Evolutionary conservation across 148 eudicot genomes (phyloP).

Genomic region (Fagopyrum tataricum): DNA sequence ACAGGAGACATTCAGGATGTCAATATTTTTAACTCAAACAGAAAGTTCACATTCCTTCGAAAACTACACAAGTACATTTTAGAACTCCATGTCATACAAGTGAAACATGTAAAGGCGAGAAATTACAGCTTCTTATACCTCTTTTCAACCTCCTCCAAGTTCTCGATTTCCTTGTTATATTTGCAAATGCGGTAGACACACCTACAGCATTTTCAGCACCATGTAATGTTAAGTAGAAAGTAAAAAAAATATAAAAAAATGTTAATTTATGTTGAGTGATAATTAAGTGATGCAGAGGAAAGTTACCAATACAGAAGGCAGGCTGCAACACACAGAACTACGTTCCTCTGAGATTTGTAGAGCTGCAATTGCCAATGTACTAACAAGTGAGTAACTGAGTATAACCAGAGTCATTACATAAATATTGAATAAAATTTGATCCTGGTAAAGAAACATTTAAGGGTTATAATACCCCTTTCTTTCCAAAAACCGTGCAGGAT

Average conservation of each 20-base stretch:
- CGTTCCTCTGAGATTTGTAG: constrained; percentile 89
- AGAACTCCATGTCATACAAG: background rate
- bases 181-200: constrained; percentile 77
- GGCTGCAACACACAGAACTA: constrained; percentile 53
- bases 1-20: background rate
- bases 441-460: background rate
- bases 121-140: constrained; percentile 71
- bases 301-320: constrained; percentile 88
- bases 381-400: background rate
- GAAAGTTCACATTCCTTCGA: background rate
- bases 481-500: background rate
- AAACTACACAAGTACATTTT: background rate
- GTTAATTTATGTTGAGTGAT: background rate
- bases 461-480: background rate
- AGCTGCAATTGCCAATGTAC: constrained; percentile 31
- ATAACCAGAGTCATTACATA: background rate
- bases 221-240: background rate
- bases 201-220: constrained; percentile 37
- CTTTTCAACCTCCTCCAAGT: constrained; percentile 94
- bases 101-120: background rate
- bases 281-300: background rate
- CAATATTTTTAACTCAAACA: background rate
- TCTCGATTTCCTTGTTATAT: constrained; percentile 66
- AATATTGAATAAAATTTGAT: background rate
- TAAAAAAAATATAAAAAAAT: background rate